phyloP scores from a whole-genome alignment of 768 basidiomycete species.

The Mrakia blollopis region DNA sequence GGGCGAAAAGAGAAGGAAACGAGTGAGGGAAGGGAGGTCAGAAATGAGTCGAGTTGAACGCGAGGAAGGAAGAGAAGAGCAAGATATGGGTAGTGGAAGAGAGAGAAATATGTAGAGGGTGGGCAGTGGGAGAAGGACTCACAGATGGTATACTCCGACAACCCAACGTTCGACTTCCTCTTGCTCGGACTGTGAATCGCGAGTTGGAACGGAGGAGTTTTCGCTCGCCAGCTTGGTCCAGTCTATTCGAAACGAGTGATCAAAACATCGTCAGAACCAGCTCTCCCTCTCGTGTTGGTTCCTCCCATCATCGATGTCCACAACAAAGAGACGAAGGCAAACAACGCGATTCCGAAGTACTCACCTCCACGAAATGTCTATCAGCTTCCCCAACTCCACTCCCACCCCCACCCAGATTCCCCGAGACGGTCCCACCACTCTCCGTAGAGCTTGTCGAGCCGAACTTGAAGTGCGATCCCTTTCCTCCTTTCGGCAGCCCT shows the following conservation, averaged over 20 bases:
- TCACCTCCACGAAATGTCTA: constrained; percentile 17
- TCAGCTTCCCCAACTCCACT: constrained; percentile 10
- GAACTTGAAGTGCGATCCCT: background rate
- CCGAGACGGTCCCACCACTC: background rate
- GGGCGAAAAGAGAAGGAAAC: background rate
- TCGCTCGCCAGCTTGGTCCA: constrained; percentile 63
- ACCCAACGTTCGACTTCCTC: constrained; percentile 57
- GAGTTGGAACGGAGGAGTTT: constrained; percentile 66
- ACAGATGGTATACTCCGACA: constrained; percentile 64
- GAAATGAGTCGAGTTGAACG: background rate
- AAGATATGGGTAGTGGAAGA: too few relatives aligned
- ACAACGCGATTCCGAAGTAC: too few relatives aligned
- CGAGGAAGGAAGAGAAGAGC: too few relatives aligned
- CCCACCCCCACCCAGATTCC: background rate
- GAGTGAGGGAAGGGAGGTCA: background rate
- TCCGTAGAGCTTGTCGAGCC: background rate
- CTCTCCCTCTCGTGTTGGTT: too few relatives aligned
- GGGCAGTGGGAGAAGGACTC: background rate
- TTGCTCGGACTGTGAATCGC: constrained; percentile 78
- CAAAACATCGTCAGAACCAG: too few relatives aligned
- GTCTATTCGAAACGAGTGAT: background rate
- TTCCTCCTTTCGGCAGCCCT: background rate
- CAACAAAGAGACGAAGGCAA: too few relatives aligned
- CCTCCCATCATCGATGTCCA: too few relatives aligned
- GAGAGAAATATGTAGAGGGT: too few relatives aligned